phyloP scores from a whole-genome alignment of 306 rosid species.

The Fagus crenata region DNA sequence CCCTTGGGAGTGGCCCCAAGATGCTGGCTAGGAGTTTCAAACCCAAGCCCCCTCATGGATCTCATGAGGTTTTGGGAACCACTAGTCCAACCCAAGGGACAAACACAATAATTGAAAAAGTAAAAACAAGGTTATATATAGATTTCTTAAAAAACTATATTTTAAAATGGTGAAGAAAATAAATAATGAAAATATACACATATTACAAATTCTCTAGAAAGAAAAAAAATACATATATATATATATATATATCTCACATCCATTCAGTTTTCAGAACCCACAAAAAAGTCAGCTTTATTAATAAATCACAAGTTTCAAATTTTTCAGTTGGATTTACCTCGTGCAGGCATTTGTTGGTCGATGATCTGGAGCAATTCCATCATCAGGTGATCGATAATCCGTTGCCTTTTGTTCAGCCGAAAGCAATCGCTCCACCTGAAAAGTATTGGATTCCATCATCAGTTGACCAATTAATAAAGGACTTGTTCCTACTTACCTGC shows the following conservation, averaged over 20 bases:
- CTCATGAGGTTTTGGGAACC: no score
- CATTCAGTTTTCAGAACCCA: neutral
- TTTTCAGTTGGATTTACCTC: constrained; percentile 51
- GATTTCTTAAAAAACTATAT: neutral
- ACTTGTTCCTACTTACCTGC: constrained; percentile 18
- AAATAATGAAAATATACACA: no score
- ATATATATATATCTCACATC: no score
- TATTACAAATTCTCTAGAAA: no score
- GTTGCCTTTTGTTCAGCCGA: constrained; percentile 96
- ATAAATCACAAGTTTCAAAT: constrained; percentile 18
- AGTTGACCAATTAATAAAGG: neutral
- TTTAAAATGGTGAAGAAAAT: constrained; percentile 8
- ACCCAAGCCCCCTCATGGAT: no score
- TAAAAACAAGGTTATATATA: constrained; percentile 14
- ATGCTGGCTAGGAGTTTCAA: no score
- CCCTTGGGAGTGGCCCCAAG: no score
- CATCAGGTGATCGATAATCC: constrained; percentile 88
- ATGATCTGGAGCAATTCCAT: constrained; percentile 93
- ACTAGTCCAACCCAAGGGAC: neutral
- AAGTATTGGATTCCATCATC: constrained; percentile 21
- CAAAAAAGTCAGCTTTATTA: neutral
- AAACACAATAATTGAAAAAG: constrained; percentile 5
- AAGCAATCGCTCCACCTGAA: constrained; percentile 93
- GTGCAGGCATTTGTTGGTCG: constrained; percentile 94
- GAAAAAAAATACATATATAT: no score